phyloP scores from a whole-genome alignment of 352 stramenopile genomes.

The Aphanomyces invadans region DNA sequence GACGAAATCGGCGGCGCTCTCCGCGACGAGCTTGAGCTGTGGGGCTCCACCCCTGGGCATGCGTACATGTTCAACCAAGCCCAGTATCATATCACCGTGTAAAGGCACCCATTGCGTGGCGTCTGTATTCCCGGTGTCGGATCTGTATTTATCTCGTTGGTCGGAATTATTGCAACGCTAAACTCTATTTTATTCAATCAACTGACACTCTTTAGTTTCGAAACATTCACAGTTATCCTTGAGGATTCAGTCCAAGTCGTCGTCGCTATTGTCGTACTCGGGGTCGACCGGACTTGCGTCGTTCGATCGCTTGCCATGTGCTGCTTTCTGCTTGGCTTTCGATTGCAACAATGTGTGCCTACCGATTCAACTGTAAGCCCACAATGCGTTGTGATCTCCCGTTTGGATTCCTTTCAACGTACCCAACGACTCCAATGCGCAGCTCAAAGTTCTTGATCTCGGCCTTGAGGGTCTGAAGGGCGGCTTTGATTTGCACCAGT shows the following conservation, averaged over 20 bases:
- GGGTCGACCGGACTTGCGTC: constrained; percentile 47
- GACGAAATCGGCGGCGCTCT: neutral
- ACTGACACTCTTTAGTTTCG: too few species aligned
- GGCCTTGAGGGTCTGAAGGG: constrained; percentile 58
- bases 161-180: neutral
- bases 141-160: neutral
- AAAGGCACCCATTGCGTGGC: too few species aligned
- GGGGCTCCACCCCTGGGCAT: neutral
- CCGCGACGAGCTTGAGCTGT: constrained; percentile 5
- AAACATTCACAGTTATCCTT: too few species aligned
- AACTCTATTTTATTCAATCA: too few species aligned
- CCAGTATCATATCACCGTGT: neutral
- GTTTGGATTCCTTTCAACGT: too few species aligned
- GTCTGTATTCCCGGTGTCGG: too few species aligned
- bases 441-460: constrained; percentile 82
- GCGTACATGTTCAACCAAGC: constrained; percentile 10
- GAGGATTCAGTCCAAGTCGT: constrained; percentile 53
- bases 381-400: too few species aligned
- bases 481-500: constrained; percentile 77
- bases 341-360: constrained; percentile 69
- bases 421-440: constrained; percentile 69
- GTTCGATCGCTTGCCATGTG: constrained; percentile 33
- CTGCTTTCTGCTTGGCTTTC: constrained; percentile 46
- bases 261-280: constrained; percentile 72
- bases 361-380: neutral